Evolutionary conservation across 495 filamentous ascomycete genomes (phyloP).

Genomic region (Pyronema omphalodes): DNA sequence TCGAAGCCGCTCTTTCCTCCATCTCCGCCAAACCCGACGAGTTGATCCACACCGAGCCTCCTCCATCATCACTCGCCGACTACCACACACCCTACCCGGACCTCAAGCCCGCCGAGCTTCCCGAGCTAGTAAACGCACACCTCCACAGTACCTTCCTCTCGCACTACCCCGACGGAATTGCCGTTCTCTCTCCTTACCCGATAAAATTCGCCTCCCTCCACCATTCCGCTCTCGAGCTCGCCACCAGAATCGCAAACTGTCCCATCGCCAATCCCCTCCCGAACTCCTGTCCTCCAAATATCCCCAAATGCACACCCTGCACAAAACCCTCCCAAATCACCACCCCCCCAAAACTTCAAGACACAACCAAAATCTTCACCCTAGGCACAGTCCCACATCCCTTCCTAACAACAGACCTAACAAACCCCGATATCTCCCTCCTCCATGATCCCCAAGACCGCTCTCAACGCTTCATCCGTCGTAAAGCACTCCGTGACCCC

Average conservation of each 20-base stretch:
- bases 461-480: conserved; percentile 50
- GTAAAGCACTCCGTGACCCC: conserved; percentile 53
- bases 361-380: conserved; percentile 48
- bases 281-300: conserved; percentile 71
- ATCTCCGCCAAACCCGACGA: conserved; percentile 33
- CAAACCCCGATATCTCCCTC: conserved; percentile 16
- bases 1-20: conserved; percentile 35
- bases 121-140: conserved; percentile 64
- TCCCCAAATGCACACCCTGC: conserved; percentile 54
- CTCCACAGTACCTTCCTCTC: conserved; percentile 57
- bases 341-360: conserved; percentile 39
- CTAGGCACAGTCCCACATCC: conserved; percentile 83
- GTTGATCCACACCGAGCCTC: conserved; percentile 43
- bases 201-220: conserved; percentile 54
- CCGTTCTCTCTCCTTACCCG: conserved; percentile 58
- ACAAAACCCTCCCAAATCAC: conserved; percentile 37
- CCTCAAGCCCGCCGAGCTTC: conserved; percentile 45
- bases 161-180: conserved; percentile 39
- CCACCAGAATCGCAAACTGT: conserved; percentile 53
- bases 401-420: conserved; percentile 55
- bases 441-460: conserved; percentile 27
- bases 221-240: conserved; percentile 48
- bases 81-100: conserved; percentile 56
- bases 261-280: conserved; percentile 45
- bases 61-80: conserved; percentile 52